A percentile compares a stretch with the other conserved stretches of the same genome.
Conservation (phyloP, 805 yeast genomes). For the Candida pini region DNA sequence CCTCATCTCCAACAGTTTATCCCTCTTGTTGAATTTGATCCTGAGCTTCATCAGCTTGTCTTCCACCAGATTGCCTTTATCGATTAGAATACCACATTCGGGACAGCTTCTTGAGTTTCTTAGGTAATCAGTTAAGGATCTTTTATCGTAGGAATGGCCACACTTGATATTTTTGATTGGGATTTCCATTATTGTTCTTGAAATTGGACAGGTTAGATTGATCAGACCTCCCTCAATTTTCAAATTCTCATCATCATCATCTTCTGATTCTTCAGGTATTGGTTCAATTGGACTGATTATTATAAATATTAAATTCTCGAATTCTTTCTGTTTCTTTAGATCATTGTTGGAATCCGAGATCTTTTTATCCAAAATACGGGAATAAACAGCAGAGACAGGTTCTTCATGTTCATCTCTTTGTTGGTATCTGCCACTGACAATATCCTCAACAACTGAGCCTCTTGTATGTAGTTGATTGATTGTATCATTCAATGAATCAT, state of each 20-base stretch:
- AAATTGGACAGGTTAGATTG: slow-evolving; percentile 64
- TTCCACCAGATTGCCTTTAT: slow-evolving; percentile 31
- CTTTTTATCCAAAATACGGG: no score
- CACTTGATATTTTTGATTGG: slow-evolving; percentile 58
- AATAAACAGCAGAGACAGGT: no score
- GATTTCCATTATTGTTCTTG: slow-evolving; percentile 41
- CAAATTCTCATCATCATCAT: slow-evolving; percentile 46
- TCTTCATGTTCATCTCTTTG: slow-evolving; percentile 1
- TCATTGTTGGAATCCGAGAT: no score
- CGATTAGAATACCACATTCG: slow-evolving; percentile 39
- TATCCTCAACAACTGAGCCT: no score
- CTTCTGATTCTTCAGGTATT: slow-evolving; percentile 39
- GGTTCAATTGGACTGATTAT: slow-evolving; percentile 57
- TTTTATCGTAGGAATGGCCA: slow-evolving; percentile 56
- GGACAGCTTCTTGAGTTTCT: slow-evolving; percentile 45
- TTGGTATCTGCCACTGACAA: no score
- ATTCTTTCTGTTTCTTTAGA: no score
- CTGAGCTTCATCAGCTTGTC: slow-evolving; percentile 56
- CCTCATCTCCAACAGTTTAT: no score
- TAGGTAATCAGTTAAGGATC: slow-evolving; percentile 35
- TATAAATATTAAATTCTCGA: slow-evolving; percentile 44
- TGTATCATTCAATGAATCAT: no score
- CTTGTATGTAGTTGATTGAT: no score
- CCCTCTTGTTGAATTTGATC: slow-evolving; percentile 34
- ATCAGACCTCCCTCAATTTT: slow-evolving; percentile 66